These are phyloP conservation scores for Wickerhamiella spandovensis DNA, from an alignment of 805 yeast genomes.

Conservation along the genomic window DNA sequence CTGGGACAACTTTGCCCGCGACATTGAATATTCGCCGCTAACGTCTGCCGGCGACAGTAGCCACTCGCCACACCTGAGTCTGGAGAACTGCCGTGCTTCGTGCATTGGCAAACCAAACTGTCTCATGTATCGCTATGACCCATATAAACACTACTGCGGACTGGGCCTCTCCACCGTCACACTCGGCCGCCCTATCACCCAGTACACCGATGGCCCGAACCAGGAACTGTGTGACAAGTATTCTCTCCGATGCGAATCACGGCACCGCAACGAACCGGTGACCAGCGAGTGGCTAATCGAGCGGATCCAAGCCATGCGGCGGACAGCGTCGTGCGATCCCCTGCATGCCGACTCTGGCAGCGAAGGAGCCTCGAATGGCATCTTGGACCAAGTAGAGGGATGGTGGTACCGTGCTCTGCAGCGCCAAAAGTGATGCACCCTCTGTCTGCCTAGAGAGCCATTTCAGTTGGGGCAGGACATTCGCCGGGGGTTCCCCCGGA, in stretches of 20 bases:
- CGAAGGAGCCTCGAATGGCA: slow-evolving; percentile 18
- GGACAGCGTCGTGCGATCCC: slow-evolving; percentile 16
- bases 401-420: slow-evolving; percentile 21
- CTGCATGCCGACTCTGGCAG: slow-evolving; percentile 11
- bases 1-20: slow-evolving; percentile 22
- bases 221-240: slow-evolving; percentile 6
- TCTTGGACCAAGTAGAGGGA: slow-evolving; percentile 21
- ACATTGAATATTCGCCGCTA: slow-evolving; percentile 10
- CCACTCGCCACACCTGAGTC: slow-evolving; percentile 14
- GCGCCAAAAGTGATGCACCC: neutral
- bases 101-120: slow-evolving; percentile 17
- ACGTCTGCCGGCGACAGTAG: slow-evolving; percentile 4
- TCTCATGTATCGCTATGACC: slow-evolving; percentile 18
- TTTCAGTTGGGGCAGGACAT: no score
- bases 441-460: no score
- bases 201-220: slow-evolving; percentile 10
- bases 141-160: slow-evolving; percentile 20
- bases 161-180: slow-evolving; percentile 17
- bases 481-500: no score
- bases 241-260: slow-evolving; percentile 9
- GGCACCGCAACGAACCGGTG: slow-evolving; percentile 11
- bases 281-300: slow-evolving; percentile 19
- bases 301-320: slow-evolving; percentile 19
- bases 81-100: slow-evolving; percentile 14
- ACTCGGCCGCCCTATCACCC: slow-evolving; percentile 18